Evolutionary conservation across 495 filamentous ascomycete genomes (phyloP).

Genomic region (Podospora anserina): DNA sequence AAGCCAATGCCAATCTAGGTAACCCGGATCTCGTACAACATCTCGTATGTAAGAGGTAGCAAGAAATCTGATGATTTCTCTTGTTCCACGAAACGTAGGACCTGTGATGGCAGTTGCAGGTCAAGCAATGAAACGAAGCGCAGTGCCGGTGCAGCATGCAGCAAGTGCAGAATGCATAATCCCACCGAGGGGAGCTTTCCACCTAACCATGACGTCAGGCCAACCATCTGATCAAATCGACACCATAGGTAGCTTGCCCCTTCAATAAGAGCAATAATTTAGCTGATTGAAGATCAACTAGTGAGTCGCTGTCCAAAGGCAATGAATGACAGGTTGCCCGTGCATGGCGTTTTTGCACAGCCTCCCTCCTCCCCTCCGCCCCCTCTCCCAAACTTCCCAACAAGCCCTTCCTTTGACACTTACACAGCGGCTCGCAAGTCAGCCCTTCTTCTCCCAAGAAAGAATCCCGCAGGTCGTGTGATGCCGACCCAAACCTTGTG

Average conservation of each 20-base stretch:
- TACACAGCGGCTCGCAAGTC: not conserved
- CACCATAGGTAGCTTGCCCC: not conserved
- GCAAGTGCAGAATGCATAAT: not conserved
- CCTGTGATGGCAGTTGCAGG: not conserved
- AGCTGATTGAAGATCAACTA: not conserved
- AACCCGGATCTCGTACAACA: not conserved
- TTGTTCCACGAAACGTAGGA: not conserved
- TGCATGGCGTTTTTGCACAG: not conserved
- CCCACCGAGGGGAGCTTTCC: not conserved
- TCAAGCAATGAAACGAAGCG: not conserved
- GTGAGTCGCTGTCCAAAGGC: not conserved
- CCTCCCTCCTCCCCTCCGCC: not conserved
- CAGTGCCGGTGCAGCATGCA: not conserved
- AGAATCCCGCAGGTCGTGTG: not conserved
- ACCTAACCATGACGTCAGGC: not conserved
- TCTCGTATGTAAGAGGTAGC: not conserved
- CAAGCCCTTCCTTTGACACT: not conserved
- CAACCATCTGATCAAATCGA: not conserved
- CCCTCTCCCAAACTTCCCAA: not conserved
- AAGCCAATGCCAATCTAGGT: not conserved
- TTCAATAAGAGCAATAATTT: not conserved
- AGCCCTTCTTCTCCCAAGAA: not conserved
- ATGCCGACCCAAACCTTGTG: not conserved
- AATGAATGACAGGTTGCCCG: not conserved
- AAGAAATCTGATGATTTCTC: not conserved